A percentile compares a stretch with the other conserved stretches of the same genome.
phyloP scores from a whole-genome alignment of 305 asterid genomes.

The Salvia sclarea region DNA sequence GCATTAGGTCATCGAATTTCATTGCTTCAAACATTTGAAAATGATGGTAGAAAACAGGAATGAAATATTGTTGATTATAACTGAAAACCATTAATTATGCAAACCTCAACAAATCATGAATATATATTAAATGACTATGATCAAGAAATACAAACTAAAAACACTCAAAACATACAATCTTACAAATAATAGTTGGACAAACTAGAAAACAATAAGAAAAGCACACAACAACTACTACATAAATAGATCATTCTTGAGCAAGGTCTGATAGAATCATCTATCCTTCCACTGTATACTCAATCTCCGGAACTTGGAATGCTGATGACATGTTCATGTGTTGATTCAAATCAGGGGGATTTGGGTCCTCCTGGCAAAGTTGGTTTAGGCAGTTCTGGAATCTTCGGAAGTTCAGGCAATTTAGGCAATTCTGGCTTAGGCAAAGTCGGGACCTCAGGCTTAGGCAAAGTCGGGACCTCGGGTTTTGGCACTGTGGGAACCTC shows the following conservation, averaged over 20 bases:
- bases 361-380: conserved; percentile 22
- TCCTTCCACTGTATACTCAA: background rate
- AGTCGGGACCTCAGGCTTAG: conserved; percentile 14
- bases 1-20: background rate
- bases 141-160: conserved; percentile 14
- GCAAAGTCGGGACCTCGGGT: background rate
- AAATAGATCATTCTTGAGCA: conserved; percentile 23
- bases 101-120: conserved; percentile 17
- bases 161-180: conserved; percentile 17
- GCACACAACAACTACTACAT: conserved; percentile 1
- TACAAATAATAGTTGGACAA: conserved; percentile 23
- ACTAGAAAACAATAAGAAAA: conserved; percentile 28
- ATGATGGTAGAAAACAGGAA: background rate
- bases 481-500: conserved; percentile 8
- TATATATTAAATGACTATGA: background rate
- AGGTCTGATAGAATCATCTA: conserved; percentile 12
- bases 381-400: conserved; percentile 18
- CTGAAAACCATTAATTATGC: conserved; percentile 6
- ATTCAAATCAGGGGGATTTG: conserved; percentile 34
- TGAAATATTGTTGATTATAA: conserved; percentile 5
- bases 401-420: conserved; percentile 23
- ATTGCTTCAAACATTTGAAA: conserved; percentile 1
- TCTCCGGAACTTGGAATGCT: background rate
- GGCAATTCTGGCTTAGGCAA: conserved; percentile 30
- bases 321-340: background rate